These are phyloP conservation scores for Entomortierella lignicola DNA, from an alignment of 192 early-diverging fungal genomes.

Conservation along the genomic window DNA sequence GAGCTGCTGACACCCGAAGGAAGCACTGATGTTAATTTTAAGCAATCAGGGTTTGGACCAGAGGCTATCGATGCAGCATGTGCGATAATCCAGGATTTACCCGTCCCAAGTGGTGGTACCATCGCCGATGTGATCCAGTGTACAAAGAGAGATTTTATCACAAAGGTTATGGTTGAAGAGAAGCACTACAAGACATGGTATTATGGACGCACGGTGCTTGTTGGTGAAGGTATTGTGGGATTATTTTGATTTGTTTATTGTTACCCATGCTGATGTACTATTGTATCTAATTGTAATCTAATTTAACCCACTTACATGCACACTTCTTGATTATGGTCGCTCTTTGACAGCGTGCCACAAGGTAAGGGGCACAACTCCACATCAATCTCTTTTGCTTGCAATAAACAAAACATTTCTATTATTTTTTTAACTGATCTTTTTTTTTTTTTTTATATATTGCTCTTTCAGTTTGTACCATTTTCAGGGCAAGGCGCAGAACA, in stretches of 20 bases:
- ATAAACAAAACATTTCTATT: too few species aligned
- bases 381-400: neutral
- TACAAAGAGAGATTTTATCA: conserved; percentile 21
- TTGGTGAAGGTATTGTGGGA: conserved; percentile 37
- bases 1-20: conserved; percentile 35
- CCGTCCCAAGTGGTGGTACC: conserved; percentile 28
- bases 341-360: conserved; percentile 35
- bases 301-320: neutral
- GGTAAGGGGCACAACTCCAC: conserved; percentile 2
- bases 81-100: conserved; percentile 32
- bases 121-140: conserved; percentile 25
- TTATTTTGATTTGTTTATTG: conserved; percentile 1
- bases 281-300: neutral
- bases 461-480: conserved; percentile 38
- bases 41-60: conserved; percentile 46
- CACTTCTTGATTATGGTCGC: neutral
- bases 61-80: conserved; percentile 41
- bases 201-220: conserved; percentile 30
- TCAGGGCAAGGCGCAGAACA: conserved; percentile 48
- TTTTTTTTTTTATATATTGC: neutral
- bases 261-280: neutral
- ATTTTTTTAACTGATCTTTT: neutral
- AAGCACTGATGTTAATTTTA: conserved; percentile 20
- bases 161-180: conserved; percentile 47
- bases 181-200: conserved; percentile 51